Base-by-base conservation (phyloP, 805 yeast genomes). In the Candida coquimbonensis region DNA sequence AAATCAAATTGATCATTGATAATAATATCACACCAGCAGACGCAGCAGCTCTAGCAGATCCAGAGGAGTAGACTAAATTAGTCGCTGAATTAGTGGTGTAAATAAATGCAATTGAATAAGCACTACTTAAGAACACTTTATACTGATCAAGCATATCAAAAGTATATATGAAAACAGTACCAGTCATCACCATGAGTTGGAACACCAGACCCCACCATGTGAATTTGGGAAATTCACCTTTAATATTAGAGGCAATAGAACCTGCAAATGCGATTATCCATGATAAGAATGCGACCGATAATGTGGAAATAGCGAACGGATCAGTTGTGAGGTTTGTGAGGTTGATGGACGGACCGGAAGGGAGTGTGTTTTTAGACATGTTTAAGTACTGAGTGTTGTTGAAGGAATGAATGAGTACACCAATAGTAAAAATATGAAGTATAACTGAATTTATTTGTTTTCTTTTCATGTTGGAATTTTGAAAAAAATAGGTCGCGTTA, bases 201-300 rank as follows among this genome's bases (percentile, higher is more conserved):
- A 79, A 93, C 2, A 85, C 90, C 7, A 93, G 64, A 1, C 95
- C 96, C 99, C 99, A 93, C 99, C 99, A 91, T 5, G 93, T 78
- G 65, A 91, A 85, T 52, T 79, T 77, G 1, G 97, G 96, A 60
- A 83, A 87, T 7, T 64, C 53, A 14, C 65, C 63, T 16, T 60
- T 45, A 5, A 50, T 17, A 16, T 70, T 71, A 7, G 79, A 62
- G 1, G 85, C 80, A 17, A 86, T 80, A 14, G 95, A 86, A 2
- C 97, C 97, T 2, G 84, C 95, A 45, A 93, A 73, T 9, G 96
- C 87, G 42, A 93, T 77, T 48, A 88, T 70, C 98, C 98, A 91
- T 14, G 96, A 78, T 25, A 88, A 72, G 4, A 74, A 52, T 1
- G 89, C 83, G 43, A 90, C 78, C 1, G 89, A 78, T 35, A 86